These are phyloP conservation scores for Amanita subjunquillea DNA, from an alignment of 768 basidiomycete species.

Conservation along the genomic window DNA sequence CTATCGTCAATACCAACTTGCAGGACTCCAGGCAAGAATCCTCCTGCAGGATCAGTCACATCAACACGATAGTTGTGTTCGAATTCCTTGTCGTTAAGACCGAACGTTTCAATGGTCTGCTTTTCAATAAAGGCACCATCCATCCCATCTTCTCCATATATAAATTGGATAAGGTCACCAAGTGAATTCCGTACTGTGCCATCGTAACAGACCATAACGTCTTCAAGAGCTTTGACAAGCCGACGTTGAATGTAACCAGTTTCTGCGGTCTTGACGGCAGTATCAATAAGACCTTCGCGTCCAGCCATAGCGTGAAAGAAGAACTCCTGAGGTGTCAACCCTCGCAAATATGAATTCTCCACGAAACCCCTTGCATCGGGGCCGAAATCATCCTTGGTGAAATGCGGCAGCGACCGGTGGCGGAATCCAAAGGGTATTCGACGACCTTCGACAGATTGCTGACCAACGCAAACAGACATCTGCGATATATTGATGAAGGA, in stretches of 20 bases:
- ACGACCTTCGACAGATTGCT: conserved; percentile 96
- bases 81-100: conserved; percentile 72
- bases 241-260: conserved; percentile 99
- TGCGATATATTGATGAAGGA: conserved; percentile 99
- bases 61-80: conserved; percentile 94
- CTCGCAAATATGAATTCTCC: conserved; percentile 96
- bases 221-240: conserved; percentile 95
- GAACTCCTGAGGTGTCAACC: conserved; percentile 95
- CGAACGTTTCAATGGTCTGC: conserved; percentile 87
- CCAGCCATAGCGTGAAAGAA: conserved; percentile 99
- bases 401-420: conserved; percentile 93
- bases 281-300: conserved; percentile 97
- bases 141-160: conserved; percentile 99
- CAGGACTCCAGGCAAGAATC: conserved; percentile 70
- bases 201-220: conserved; percentile 95
- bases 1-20: conserved; percentile 85
- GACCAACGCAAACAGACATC: conserved; percentile 99
- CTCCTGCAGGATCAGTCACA: conserved; percentile 72
- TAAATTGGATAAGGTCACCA: conserved; percentile 91
- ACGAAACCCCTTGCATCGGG: conserved; percentile 98
- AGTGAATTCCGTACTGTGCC: conserved; percentile 96
- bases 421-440: conserved; percentile 98
- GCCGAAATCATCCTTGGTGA: conserved; percentile 97
- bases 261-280: conserved; percentile 98
- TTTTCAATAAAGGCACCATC: conserved; percentile 97